Conservation (phyloP, 2,329 filamentous ascomycete species). For the Ilyonectria sp. region DNA sequence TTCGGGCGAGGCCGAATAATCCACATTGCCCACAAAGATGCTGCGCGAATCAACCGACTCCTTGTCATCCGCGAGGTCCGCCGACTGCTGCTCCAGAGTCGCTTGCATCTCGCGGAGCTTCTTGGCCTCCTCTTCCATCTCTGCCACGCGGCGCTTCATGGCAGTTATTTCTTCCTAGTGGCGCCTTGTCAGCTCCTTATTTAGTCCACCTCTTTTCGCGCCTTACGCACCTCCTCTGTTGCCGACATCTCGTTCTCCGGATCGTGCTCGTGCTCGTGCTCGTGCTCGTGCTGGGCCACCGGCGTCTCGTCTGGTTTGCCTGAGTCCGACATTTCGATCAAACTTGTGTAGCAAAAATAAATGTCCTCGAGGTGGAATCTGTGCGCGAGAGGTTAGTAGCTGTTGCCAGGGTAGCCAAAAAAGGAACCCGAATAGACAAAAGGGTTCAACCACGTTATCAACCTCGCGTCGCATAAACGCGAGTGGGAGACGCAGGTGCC, state of each 20-base stretch:
- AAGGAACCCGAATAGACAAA: conserved; percentile 12
- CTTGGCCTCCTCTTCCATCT: conserved; percentile 92
- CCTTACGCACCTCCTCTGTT: conserved; percentile 56
- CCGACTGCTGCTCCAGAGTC: conserved; percentile 85
- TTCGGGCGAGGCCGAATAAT: conserved; percentile 96
- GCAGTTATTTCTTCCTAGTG: conserved; percentile 83
- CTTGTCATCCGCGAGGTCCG: conserved; percentile 90
- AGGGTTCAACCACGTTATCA: conserved; percentile 10
- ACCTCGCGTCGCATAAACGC: conserved; percentile 33
- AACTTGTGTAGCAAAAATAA: conserved; percentile 9
- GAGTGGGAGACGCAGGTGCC: conserved; percentile 9
- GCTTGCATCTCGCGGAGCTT: conserved; percentile 91
- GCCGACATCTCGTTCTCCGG: conserved; percentile 50
- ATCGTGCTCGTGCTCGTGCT: conserved; percentile 51
- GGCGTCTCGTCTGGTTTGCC: conserved; percentile 52
- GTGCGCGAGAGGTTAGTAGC: conserved; percentile 27
- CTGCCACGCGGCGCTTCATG: conserved; percentile 89
- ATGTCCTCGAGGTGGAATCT: conserved; percentile 24
- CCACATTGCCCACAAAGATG: conserved; percentile 98
- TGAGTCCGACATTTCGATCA: conserved; percentile 52
- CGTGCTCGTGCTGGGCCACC: conserved; percentile 49
- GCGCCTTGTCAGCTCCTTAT: conserved; percentile 52
- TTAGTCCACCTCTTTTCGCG: conserved; percentile 48
- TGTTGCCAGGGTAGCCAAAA: conserved; percentile 9
- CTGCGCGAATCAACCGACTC: conserved; percentile 96